Evolutionary conservation across 192 early-diverging fungal genomes (phyloP), one percentile per base, ranked within the genome.

Genomic region (Mortierella claussenii): DNA sequence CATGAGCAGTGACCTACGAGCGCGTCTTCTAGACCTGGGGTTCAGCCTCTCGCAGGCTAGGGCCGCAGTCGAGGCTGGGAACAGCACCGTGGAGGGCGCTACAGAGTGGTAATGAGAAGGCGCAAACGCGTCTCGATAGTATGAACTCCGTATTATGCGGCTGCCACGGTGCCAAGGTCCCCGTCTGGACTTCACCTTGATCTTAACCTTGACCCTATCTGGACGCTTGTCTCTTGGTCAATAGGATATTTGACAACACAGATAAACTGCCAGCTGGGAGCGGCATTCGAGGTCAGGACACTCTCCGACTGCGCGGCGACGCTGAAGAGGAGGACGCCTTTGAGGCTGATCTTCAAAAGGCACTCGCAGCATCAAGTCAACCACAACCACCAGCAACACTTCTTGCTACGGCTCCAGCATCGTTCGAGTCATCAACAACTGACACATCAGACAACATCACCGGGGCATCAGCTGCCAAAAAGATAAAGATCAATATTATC

Each of bases 101-200:
- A 60, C 64, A 13, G 63, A 66, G 55, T 76, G 71, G 71, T 76
- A 66, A n/a, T n/a, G n/a, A n/a, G n/a, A n/a, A n/a, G n/a, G n/a
- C n/a, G n/a, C n/a, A n/a, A n/a, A n/a, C n/a, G n/a, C n/a, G n/a
- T n/a, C n/a, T n/a, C n/a, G n/a, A n/a, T n/a, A n/a, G n/a, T n/a
- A n/a, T n/a, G n/a, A n/a, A n/a, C n/a, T n/a, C n/a, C n/a, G n/a
- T n/a, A n/a, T n/a, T n/a, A n/a, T n/a, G n/a, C n/a, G n/a, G n/a
- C n/a, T n/a, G n/a, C n/a, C n/a, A n/a, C n/a, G n/a, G n/a, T n/a
- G n/a, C n/a, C n/a, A n/a, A n/a, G n/a, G n/a, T n/a, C n/a, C n/a
- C n/a, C n/a, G n/a, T n/a, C n/a, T n/a, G n/a, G n/a, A n/a, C n/a
- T n/a, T n/a, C n/a, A n/a, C n/a, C n/a, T n/a, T n/a, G n/a, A n/a